phyloP scores from a whole-genome alignment of 306 rosid species.

The Cucumis cinereus region DNA sequence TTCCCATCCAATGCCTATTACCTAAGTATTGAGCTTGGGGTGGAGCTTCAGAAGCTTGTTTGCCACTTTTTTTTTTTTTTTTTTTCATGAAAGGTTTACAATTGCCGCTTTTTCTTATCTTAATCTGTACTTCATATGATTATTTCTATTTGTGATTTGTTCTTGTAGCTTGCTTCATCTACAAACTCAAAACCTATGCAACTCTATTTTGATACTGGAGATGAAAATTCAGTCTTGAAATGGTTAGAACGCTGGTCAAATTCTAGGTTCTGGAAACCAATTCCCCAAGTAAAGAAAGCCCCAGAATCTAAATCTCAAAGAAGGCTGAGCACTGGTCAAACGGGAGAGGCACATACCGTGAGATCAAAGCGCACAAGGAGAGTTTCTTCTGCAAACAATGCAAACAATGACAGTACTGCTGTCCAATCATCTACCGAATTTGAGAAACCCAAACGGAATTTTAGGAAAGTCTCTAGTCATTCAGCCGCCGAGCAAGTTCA shows the following conservation, averaged over 20 bases:
- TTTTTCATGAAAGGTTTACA: not conserved
- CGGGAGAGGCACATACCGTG: constrained; percentile 45
- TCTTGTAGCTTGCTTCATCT: constrained; percentile 66
- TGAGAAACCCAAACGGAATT: constrained; percentile 72
- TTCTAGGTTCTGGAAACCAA: constrained; percentile 68
- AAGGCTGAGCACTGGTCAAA: constrained; percentile 37
- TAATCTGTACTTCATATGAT: not conserved
- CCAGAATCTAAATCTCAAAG: constrained; percentile 49
- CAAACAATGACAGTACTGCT: constrained; percentile 37
- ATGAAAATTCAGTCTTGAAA: constrained; percentile 67
- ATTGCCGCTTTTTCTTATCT: not conserved
- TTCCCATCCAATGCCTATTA: not conserved
- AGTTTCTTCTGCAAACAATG: constrained; percentile 35
- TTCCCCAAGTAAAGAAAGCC: constrained; percentile 62
- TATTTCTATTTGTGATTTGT: constrained; percentile 23
- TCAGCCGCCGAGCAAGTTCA: constrained; percentile 39
- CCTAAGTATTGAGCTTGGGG: not conserved
- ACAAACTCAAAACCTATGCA: constrained; percentile 49
- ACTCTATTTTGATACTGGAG: constrained; percentile 54
- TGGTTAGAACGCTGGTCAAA: constrained; percentile 90
- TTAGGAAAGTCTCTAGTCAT: constrained; percentile 53
- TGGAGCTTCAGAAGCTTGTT: not conserved
- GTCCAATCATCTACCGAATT: constrained; percentile 49
- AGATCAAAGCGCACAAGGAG: constrained; percentile 71
- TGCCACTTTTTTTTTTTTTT: not conserved